Percentiles rank a stretch among this genome's conserved stretches.
These are phyloP conservation scores for Penstemon newberryi DNA, from an alignment of 257 asterid species.

Conservation along the genomic window DNA sequence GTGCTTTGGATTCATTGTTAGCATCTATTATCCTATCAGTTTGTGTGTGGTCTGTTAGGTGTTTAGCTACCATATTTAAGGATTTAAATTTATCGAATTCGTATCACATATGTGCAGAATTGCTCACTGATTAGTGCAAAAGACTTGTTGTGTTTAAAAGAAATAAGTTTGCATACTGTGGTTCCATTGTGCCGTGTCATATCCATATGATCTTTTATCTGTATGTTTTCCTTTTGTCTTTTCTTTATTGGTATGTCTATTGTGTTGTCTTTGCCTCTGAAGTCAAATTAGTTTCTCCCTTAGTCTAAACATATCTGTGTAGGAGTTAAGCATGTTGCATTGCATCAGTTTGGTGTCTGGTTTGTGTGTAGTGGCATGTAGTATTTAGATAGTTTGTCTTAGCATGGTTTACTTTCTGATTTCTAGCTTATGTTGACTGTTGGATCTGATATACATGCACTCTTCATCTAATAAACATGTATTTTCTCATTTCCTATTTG, in stretches of 20 bases:
- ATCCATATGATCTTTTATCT: background rate
- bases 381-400: slow-evolving; percentile 14
- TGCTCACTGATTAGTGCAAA: background rate
- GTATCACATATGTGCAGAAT: background rate
- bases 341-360: slow-evolving; percentile 16
- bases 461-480: background rate
- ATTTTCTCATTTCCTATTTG: slow-evolving; percentile 25
- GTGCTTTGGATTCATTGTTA: background rate
- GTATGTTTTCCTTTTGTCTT: background rate
- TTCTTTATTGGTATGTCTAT: slow-evolving; percentile 10
- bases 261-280: slow-evolving; percentile 20
- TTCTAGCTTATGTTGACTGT: slow-evolving; percentile 16
- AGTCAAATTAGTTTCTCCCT: slow-evolving; percentile 4
- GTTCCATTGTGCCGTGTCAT: background rate
- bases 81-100: background rate
- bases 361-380: slow-evolving; percentile 24
- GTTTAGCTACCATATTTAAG: slow-evolving; percentile 1
- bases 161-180: background rate
- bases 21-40: slow-evolving; percentile 7
- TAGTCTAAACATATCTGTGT: background rate
- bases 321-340: slow-evolving; percentile 15
- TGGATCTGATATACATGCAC: slow-evolving; percentile 21
- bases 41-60: background rate
- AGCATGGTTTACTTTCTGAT: slow-evolving; percentile 16
- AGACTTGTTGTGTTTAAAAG: background rate